Percentiles rank a stretch among this genome's conserved stretches.
These are phyloP conservation scores for Ogataea nonfermentans DNA, from an alignment of 805 yeast species.

Conservation along the genomic window DNA sequence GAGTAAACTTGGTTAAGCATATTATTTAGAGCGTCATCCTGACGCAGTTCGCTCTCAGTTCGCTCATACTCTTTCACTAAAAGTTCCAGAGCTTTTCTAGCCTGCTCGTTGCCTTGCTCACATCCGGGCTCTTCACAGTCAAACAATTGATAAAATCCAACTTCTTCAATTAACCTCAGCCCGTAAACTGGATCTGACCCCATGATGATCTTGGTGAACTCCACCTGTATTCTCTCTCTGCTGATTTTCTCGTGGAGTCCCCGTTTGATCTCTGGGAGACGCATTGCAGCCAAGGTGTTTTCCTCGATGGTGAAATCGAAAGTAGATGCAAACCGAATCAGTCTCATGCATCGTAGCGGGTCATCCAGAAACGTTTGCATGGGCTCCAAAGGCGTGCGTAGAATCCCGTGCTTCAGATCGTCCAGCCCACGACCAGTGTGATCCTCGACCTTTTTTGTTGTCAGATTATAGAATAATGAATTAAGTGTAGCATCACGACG, in stretches of 20 bases:
- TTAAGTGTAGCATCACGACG: slow-evolving; percentile 95
- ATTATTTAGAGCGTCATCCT: not conserved
- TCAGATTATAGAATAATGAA: slow-evolving; percentile 84
- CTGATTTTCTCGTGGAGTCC: slow-evolving; percentile 75
- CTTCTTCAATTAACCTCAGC: slow-evolving; percentile 52
- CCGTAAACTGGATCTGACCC: slow-evolving; percentile 65
- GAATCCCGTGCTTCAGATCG: slow-evolving; percentile 66
- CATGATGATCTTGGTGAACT: slow-evolving; percentile 72
- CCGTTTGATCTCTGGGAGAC: slow-evolving; percentile 48
- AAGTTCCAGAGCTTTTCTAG: slow-evolving; percentile 16
- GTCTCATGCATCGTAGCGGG: slow-evolving; percentile 83
- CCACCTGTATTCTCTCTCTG: slow-evolving; percentile 86
- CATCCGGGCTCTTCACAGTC: slow-evolving; percentile 33
- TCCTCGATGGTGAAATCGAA: slow-evolving; percentile 65
- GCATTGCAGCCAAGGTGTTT: slow-evolving; percentile 65
- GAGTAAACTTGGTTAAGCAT: slow-evolving; percentile 23
- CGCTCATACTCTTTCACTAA: slow-evolving; percentile 19
- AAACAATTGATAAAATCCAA: slow-evolving; percentile 60
- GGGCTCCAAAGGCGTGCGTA: slow-evolving; percentile 89
- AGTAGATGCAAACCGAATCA: slow-evolving; percentile 82
- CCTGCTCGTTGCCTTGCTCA: slow-evolving; percentile 6
- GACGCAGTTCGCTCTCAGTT: slow-evolving; percentile 21
- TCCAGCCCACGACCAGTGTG: slow-evolving; percentile 71
- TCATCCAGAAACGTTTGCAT: slow-evolving; percentile 86
- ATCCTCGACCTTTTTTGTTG: slow-evolving; percentile 72